These are phyloP conservation scores for Suhomyces choctaworum DNA, from an alignment of 1,139 yeast species.

Conservation along the genomic window DNA sequence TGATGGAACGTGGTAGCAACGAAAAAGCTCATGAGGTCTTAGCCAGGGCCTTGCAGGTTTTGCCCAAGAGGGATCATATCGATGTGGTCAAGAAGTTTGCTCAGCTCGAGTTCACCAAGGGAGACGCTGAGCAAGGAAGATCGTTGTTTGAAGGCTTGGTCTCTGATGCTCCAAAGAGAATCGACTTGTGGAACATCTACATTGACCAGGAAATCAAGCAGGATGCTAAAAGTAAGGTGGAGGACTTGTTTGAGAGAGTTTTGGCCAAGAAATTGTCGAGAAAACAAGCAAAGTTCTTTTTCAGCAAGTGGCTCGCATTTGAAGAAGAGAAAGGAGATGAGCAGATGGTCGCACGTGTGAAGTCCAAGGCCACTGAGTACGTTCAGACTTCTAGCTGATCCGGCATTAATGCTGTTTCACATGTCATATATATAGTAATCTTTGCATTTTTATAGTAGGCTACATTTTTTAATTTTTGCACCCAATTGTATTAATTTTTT, in stretches of 20 bases:
- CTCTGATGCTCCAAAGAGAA: constrained; percentile 86
- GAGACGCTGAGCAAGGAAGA: constrained; percentile 93
- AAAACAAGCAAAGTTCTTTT: constrained; percentile 94
- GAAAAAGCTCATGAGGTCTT: constrained; percentile 70
- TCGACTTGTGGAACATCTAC: constrained; percentile 93
- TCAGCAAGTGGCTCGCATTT: constrained; percentile 83
- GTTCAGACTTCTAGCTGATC: constrained; percentile 31
- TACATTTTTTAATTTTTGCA: constrained; percentile 7
- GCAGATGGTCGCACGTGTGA: constrained; percentile 77
- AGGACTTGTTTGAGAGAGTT: constrained; percentile 81
- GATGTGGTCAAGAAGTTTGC: constrained; percentile 87
- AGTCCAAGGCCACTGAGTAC: constrained; percentile 86
- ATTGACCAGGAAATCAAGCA: constrained; percentile 85
- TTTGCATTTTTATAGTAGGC: constrained; percentile 6
- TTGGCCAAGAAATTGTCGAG: constrained; percentile 66
- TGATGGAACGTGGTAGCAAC: constrained; percentile 57
- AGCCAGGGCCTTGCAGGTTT: constrained; percentile 67
- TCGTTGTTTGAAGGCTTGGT: constrained; percentile 90
- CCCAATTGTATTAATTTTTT: constrained; percentile 2
- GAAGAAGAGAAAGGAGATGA: constrained; percentile 73
- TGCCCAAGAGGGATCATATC: constrained; percentile 76
- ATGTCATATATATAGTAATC: constrained; percentile 3
- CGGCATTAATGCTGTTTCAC: constrained; percentile 1
- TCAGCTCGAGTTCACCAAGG: constrained; percentile 79
- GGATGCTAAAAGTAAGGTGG: constrained; percentile 59